These are phyloP conservation scores for Talaromyces sp. DNA, from an alignment of 2,329 filamentous ascomycete genomes.

Conservation along the genomic window DNA sequence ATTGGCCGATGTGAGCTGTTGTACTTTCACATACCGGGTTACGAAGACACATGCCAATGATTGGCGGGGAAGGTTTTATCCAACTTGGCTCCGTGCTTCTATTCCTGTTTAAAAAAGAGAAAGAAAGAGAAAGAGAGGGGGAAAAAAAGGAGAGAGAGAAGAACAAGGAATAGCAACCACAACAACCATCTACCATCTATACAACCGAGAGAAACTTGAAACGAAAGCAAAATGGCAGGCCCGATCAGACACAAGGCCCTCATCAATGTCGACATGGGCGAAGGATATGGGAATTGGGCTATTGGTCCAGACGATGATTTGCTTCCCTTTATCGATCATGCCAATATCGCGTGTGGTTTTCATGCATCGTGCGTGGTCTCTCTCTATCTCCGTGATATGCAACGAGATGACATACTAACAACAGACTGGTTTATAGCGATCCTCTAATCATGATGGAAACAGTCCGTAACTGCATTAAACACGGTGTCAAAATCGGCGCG, in stretches of 20 bases:
- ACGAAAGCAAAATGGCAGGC: constrained; percentile 32
- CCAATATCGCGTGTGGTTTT: constrained; percentile 59
- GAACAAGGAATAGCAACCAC: no score
- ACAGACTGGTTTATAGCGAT: constrained; percentile 42
- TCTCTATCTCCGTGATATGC: background rate
- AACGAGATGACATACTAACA: background rate
- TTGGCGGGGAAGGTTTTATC: no score
- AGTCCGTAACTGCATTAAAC: constrained; percentile 53
- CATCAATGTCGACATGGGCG: constrained; percentile 46
- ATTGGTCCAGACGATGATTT: constrained; percentile 56
- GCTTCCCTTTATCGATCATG: constrained; percentile 57
- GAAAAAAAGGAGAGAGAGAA: no score
- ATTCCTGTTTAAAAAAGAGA: no score
- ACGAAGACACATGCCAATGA: no score
- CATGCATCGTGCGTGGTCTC: constrained; percentile 32
- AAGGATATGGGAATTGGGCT: constrained; percentile 45
- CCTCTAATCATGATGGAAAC: constrained; percentile 61
- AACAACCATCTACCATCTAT: no score
- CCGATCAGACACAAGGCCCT: constrained; percentile 49
- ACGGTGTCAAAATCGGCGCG: constrained; percentile 55
- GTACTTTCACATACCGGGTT: no score
- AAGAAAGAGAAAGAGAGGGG: no score
- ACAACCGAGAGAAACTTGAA: background rate
- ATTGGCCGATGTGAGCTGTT: no score
- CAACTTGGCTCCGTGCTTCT: no score